Evolutionary conservation across 768 basidiomycete genomes (phyloP).

Genomic region (Trametes punicea): DNA sequence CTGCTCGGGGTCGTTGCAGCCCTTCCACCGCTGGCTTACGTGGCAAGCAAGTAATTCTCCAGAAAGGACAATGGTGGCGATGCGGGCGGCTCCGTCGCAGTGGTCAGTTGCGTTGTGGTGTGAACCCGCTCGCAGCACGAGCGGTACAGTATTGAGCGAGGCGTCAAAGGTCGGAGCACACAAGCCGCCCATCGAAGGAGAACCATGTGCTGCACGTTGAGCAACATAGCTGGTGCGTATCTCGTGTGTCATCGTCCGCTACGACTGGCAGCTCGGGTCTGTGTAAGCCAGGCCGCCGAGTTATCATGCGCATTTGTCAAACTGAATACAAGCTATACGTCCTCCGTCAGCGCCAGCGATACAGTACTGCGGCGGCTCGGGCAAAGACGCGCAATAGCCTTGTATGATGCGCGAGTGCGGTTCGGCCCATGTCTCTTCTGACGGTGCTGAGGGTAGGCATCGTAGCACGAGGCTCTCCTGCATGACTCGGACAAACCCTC

Average conservation of each 20-base stretch:
- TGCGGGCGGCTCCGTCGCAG: neutral
- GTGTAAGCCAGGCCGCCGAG: neutral
- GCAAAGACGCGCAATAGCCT: neutral
- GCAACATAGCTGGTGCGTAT: neutral
- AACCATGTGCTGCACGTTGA: neutral
- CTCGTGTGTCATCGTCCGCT: neutral
- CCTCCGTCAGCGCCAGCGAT: neutral
- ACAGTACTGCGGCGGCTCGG: neutral
- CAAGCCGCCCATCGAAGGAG: neutral
- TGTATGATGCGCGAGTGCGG: neutral
- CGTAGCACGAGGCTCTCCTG: constrained; percentile 5
- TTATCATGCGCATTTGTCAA: constrained; percentile 1
- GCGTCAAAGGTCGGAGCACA: neutral
- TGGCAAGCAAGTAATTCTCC: neutral
- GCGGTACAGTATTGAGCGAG: neutral
- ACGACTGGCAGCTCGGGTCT: too few species aligned
- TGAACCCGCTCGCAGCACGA: neutral
- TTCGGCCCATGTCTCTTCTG: neutral
- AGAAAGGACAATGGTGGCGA: constrained; percentile 12
- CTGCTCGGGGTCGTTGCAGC: constrained; percentile 1
- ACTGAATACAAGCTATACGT: neutral
- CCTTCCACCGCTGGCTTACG: constrained; percentile 1
- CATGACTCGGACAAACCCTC: neutral
- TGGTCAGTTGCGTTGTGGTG: neutral
- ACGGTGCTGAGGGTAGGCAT: neutral